These are phyloP conservation scores for Pleurozium schreberi DNA, from an alignment of 225 moss, liverwort and hornwort species.

Conservation along the genomic window DNA sequence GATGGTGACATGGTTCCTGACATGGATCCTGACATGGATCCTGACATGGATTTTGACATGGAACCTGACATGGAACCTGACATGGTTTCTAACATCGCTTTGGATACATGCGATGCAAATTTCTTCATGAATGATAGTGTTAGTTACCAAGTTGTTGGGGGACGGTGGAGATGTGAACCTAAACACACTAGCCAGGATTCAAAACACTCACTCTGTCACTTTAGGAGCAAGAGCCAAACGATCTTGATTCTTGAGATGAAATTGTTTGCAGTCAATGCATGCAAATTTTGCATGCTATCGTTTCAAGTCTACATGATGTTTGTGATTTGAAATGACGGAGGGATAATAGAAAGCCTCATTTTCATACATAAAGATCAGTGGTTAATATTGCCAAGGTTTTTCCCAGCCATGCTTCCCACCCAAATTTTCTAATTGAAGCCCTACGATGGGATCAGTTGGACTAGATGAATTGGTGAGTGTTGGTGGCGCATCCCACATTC, in stretches of 20 bases:
- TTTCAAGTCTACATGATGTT: background rate
- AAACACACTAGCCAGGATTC: background rate
- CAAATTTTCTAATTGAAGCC: background rate
- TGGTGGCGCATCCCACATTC: background rate
- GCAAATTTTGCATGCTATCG: background rate
- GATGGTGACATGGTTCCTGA: no score
- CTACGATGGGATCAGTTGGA: background rate
- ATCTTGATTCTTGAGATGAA: background rate
- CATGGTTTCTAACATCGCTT: no score
- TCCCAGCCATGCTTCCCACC: background rate
- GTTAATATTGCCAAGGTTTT: background rate
- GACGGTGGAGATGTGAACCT: no score
- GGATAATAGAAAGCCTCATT: background rate
- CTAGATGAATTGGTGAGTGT: background rate
- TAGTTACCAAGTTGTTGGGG: no score
- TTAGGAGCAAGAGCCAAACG: background rate
- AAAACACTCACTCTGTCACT: background rate
- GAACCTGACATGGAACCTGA: no score
- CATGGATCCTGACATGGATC: no score
- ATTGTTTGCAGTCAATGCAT: background rate
- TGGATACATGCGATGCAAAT: no score
- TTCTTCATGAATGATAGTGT: no score
- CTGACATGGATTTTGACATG: no score
- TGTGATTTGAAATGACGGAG: background rate
- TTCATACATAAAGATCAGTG: background rate